Evolutionary conservation across 1,284 basidiomycete genomes (phyloP), one percentile per base, ranked within the genome.

Genomic region (Moesziomyces aphidis): DNA sequence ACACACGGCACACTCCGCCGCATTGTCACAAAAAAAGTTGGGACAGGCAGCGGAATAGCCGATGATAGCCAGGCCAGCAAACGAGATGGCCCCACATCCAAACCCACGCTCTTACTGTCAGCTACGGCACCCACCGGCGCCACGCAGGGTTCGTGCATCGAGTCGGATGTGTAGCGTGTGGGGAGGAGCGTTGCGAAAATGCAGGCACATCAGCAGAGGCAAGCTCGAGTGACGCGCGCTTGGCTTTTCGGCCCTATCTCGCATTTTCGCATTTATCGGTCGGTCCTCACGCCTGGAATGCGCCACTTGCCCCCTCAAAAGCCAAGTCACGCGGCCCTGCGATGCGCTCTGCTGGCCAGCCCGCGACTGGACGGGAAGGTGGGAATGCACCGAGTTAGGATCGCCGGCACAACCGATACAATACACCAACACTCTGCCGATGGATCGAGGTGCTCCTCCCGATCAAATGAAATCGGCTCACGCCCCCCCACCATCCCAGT

Each of bases 251-350:
- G 66, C 2, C 23, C 22, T 56, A 11, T 28, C 26, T 28, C 66
- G 60, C 60, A 49, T 69, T 56, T 17, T 28, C 66, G 66, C 60
- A 49, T 69, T 69, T 69, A 58, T 53, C 66, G 66, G 66, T 55
- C 55, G 13, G 2, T 11, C 31, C 31, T 34, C 31, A 10, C 6
- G 31, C 31, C 11, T 3, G 31, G 31, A 13, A 34, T 34, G 31
- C 31, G 31, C 31, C 31, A 34, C 31, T 10, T 10, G 2, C 15
- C 24, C 24, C n/a, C 44, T 22, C 17, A 5, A 11, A 17, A 6
- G 39, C 39, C 11, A 17, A 17, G 57, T 59, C 57, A 59, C 50
- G 50, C 46, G 39, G 39, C 39, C 36, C 7, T 17, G 17, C 15
- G 19, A 42, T 42, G 23, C 8, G 26, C 8, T 8, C 26, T 28